These are phyloP conservation scores for Pythium monospermum DNA, from an alignment of 352 stramenopile genomes.

Conservation along the genomic window DNA sequence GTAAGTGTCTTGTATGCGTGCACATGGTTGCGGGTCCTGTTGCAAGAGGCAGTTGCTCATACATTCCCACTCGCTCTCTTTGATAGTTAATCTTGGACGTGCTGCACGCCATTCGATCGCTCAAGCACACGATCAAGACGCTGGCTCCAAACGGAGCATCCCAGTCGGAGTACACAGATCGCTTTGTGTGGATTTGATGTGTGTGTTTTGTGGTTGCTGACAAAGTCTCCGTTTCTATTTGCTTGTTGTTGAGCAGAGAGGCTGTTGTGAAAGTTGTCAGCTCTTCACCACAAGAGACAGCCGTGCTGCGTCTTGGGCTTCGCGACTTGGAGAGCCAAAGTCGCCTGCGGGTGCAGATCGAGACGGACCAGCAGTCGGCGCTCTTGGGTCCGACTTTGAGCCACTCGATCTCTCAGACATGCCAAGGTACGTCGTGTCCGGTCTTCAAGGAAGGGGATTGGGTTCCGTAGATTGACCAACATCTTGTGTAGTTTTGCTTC, in stretches of 20 bases:
- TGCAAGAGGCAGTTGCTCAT: background rate
- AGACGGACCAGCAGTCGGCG: background rate
- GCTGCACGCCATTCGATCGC: constrained; percentile 92
- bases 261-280: constrained; percentile 3
- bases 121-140: constrained; percentile 78
- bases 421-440: constrained; percentile 14
- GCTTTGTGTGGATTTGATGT: background rate
- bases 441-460: too few species aligned
- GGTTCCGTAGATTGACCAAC: too few species aligned
- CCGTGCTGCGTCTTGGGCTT: constrained; percentile 5
- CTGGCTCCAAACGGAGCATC: constrained; percentile 41
- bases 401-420: constrained; percentile 27
- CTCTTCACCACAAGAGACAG: background rate
- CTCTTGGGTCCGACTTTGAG: constrained; percentile 5
- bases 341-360: constrained; percentile 9
- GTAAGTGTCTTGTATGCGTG: constrained; percentile 4
- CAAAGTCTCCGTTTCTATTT: too few species aligned
- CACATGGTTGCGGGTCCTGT: background rate
- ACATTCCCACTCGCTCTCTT: background rate
- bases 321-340: constrained; percentile 19
- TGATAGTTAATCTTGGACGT: constrained; percentile 75
- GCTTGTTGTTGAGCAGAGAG: too few species aligned
- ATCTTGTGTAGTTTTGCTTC: constrained; percentile 49
- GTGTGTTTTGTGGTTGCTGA: too few species aligned
- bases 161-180: constrained; percentile 8